These are phyloP conservation scores for Beverwykella pulmonaria DNA, from an alignment of 495 filamentous ascomycete species.

Conservation along the genomic window DNA sequence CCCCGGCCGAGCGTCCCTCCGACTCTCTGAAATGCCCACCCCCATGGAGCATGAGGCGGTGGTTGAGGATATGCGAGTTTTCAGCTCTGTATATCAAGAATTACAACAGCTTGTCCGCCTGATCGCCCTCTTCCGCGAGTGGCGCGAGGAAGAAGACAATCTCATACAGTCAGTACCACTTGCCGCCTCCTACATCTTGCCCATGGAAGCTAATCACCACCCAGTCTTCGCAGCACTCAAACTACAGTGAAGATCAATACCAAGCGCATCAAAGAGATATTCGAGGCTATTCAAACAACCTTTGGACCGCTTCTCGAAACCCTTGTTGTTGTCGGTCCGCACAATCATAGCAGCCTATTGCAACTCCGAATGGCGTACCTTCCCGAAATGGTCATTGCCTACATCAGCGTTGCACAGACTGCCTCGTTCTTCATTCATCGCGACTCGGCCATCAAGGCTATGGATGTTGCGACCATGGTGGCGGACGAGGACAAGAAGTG, in stretches of 20 bases:
- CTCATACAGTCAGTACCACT: slow-evolving; percentile 34
- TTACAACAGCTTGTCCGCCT: slow-evolving; percentile 69
- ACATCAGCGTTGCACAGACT: slow-evolving; percentile 71
- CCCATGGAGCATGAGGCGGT: neutral
- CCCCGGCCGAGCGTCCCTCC: neutral
- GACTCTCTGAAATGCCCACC: slow-evolving; percentile 4
- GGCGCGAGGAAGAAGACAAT: slow-evolving; percentile 52
- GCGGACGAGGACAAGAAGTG: slow-evolving; percentile 63
- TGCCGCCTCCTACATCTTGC: slow-evolving; percentile 1
- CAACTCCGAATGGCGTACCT: slow-evolving; percentile 73
- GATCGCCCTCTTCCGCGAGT: slow-evolving; percentile 67
- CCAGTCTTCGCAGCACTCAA: no score
- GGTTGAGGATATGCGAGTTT: slow-evolving; percentile 29
- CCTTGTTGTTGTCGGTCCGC: slow-evolving; percentile 18
- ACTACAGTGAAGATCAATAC: slow-evolving; percentile 4
- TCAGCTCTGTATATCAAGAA: slow-evolving; percentile 63
- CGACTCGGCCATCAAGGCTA: slow-evolving; percentile 69
- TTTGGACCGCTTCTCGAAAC: neutral
- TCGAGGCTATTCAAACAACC: slow-evolving; percentile 15
- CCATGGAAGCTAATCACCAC: neutral
- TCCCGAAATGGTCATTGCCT: slow-evolving; percentile 80
- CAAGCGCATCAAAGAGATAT: slow-evolving; percentile 26
- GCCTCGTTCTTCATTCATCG: slow-evolving; percentile 64
- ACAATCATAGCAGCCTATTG: slow-evolving; percentile 32
- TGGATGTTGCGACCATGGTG: slow-evolving; percentile 73